Conservation (phyloP, 192 early-diverging fungal genomes). For the Martensiomyces pterosporus region DNA sequence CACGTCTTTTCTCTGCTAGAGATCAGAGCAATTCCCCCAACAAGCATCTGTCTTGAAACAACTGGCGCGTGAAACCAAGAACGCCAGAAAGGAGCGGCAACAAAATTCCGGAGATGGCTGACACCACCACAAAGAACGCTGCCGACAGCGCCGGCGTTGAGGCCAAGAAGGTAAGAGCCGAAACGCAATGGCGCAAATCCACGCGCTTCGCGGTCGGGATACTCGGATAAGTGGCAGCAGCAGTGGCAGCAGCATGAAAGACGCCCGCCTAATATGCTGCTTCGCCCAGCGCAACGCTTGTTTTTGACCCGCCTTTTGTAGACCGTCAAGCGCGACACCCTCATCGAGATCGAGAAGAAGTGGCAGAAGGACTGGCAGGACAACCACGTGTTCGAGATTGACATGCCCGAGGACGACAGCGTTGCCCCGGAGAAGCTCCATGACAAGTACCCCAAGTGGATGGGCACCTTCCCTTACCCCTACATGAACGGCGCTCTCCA, state of each 20-base stretch:
- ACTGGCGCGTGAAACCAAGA: too few species aligned
- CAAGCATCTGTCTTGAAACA: too few species aligned
- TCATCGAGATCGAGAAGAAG: slow-evolving; percentile 69
- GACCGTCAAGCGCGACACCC: slow-evolving; percentile 75
- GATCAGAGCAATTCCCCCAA: too few species aligned
- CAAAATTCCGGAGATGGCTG: too few species aligned
- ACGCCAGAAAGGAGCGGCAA: too few species aligned
- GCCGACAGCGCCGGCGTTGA: slow-evolving; percentile 1
- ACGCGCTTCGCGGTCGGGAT: too few species aligned
- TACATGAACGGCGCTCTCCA: slow-evolving; percentile 96
- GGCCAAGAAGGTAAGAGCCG: not conserved
- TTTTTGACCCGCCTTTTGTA: slow-evolving; percentile 19
- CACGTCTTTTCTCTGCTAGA: not conserved
- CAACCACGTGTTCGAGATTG: slow-evolving; percentile 71
- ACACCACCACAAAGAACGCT: too few species aligned
- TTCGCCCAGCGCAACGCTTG: not conserved
- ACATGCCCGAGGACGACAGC: slow-evolving; percentile 68
- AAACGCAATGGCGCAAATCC: too few species aligned
- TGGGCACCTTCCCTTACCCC: slow-evolving; percentile 94
- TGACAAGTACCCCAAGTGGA: slow-evolving; percentile 76
- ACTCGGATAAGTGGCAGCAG: too few species aligned
- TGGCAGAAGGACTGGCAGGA: slow-evolving; percentile 79
- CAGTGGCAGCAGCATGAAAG: too few species aligned
- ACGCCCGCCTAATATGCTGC: not conserved
- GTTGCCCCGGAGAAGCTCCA: slow-evolving; percentile 55